Conservation (phyloP, 306 rosid species). For the Vigna unguiculata region DNA sequence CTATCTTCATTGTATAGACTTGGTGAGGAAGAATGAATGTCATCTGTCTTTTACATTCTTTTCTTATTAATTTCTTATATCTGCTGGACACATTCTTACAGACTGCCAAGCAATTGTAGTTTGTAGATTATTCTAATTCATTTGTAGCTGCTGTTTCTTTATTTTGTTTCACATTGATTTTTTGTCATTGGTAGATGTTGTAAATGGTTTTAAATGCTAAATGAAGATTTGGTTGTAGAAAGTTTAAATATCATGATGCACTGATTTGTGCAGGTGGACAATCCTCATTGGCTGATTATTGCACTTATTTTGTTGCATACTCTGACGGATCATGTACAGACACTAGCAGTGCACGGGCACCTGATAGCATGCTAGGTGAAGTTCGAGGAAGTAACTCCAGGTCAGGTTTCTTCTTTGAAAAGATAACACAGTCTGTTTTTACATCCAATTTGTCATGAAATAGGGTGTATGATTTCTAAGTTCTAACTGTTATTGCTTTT, state of each 20-base stretch:
- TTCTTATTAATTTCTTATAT: neutral
- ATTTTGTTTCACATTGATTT: conserved; percentile 19
- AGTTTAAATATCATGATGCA: conserved; percentile 39
- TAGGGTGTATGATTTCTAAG: conserved; percentile 33
- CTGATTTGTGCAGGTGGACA: conserved; percentile 85
- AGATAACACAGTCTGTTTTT: conserved; percentile 12
- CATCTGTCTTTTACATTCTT: neutral
- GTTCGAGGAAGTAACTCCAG: conserved; percentile 93
- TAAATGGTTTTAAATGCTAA: conserved; percentile 4
- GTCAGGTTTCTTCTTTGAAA: conserved; percentile 51
- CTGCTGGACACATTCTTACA: neutral
- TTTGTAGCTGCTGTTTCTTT: conserved; percentile 23
- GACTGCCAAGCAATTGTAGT: conserved; percentile 32
- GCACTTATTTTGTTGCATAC: conserved; percentile 96
- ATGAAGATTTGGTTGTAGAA: conserved; percentile 17
- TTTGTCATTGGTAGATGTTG: conserved; percentile 17
- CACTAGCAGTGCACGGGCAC: conserved; percentile 89
- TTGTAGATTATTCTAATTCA: conserved; percentile 22
- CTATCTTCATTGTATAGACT: neutral
- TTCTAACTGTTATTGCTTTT: conserved; percentile 44
- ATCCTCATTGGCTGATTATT: conserved; percentile 97
- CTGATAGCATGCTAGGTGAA: conserved; percentile 99
- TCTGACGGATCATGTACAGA: conserved; percentile 99
- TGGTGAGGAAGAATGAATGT: neutral
- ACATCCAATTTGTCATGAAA: conserved; percentile 8